Percentiles rank a stretch among this genome's conserved stretches.
Evolutionary conservation across 371 early-diverging fungal genomes (phyloP).

Genomic region (Batkoa obscura): DNA sequence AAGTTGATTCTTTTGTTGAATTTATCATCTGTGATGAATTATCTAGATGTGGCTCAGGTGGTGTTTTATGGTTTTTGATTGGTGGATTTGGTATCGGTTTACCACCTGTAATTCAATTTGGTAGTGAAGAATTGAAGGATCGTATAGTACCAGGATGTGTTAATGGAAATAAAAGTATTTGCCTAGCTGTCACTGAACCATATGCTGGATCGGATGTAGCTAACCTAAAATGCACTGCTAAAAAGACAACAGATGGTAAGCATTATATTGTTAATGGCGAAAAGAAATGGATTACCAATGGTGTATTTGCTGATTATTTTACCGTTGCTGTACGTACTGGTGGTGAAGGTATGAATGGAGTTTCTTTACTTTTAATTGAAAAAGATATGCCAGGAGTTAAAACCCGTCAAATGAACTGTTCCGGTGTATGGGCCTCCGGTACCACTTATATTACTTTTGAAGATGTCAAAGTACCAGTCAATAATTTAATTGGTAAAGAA

Average conservation of each 20-base stretch:
- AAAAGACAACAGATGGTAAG: constrained; percentile 47
- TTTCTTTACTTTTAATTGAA: constrained; percentile 58
- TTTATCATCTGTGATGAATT: constrained; percentile 61
- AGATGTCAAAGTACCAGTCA: constrained; percentile 70
- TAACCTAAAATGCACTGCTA: constrained; percentile 45
- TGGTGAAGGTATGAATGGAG: constrained; percentile 61
- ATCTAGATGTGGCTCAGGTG: constrained; percentile 66
- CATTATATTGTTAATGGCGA: constrained; percentile 63
- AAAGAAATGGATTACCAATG: constrained; percentile 80
- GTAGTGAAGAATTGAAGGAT: constrained; percentile 37
- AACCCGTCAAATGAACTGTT: constrained; percentile 59
- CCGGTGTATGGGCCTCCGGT: constrained; percentile 66
- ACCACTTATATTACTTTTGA: constrained; percentile 55
- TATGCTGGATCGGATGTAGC: constrained; percentile 67
- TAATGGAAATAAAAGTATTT: constrained; percentile 54
- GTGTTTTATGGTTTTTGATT: constrained; percentile 62
- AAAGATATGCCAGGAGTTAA: constrained; percentile 62
- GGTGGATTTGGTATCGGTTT: constrained; percentile 53
- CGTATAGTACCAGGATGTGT: constrained; percentile 49
- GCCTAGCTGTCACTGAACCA: constrained; percentile 51
- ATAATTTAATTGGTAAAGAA: constrained; percentile 64
- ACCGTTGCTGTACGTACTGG: constrained; percentile 54
- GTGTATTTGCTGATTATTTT: constrained; percentile 59
- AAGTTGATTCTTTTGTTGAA: constrained; percentile 61
- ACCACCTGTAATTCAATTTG: constrained; percentile 67